Conservation (phyloP, 306 rosid species). For the Cicer judaicum region DNA sequence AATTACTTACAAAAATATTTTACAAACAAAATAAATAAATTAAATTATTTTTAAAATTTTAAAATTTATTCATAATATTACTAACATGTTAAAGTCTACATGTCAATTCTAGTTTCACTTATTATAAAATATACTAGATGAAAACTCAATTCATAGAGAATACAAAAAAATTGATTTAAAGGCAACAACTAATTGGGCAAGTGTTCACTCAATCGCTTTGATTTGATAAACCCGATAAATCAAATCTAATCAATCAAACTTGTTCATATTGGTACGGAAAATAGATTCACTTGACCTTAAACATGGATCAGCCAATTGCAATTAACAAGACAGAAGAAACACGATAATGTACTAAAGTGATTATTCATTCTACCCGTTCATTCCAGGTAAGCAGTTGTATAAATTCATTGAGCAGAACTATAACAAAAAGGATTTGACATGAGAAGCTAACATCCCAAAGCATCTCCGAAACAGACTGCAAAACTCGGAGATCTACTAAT, state of each 20-base stretch:
- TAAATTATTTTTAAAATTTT: too few species aligned
- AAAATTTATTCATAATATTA: too few species aligned
- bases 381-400: background rate
- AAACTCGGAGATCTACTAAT: slow-evolving; percentile 46
- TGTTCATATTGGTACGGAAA: background rate
- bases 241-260: background rate
- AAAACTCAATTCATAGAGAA: slow-evolving; percentile 18
- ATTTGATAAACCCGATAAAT: too few species aligned
- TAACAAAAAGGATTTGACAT: background rate
- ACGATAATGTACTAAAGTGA: background rate
- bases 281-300: background rate
- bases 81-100: too few species aligned
- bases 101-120: too few species aligned
- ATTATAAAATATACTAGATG: too few species aligned
- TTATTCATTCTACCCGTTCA: background rate
- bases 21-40: too few species aligned
- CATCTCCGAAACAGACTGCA: slow-evolving; percentile 42
- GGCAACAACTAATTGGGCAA: background rate
- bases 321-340: slow-evolving; percentile 5
- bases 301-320: slow-evolving; percentile 12
- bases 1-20: too few species aligned
- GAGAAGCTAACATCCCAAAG: slow-evolving; percentile 23
- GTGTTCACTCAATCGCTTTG: background rate
- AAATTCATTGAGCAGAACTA: slow-evolving; percentile 15
- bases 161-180: slow-evolving; percentile 2